Conservation (phyloP, 2,329 filamentous ascomycete species). For the Samsoniella hepiali region DNA sequence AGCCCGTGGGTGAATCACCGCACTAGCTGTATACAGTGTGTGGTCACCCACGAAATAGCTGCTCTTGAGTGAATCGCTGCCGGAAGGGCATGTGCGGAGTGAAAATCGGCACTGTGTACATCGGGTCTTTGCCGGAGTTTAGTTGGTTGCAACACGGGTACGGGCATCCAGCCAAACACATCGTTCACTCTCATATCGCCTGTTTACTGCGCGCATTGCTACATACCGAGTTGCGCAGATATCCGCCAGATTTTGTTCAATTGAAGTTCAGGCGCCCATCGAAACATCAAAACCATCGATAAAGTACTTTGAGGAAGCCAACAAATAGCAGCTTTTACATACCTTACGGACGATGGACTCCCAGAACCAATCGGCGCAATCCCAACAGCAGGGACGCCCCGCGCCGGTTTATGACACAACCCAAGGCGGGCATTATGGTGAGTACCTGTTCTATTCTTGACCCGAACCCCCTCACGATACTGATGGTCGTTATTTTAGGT, state of each 20-base stretch:
- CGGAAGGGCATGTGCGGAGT: neutral
- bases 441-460: conserved; percentile 28
- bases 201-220: conserved; percentile 7
- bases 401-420: conserved; percentile 68
- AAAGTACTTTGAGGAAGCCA: neutral
- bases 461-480: conserved; percentile 11
- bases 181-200: conserved; percentile 8
- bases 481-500: conserved; percentile 35
- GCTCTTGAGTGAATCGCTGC: neutral
- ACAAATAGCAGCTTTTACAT: neutral
- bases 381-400: conserved; percentile 58
- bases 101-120: conserved; percentile 9
- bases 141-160: conserved; percentile 7
- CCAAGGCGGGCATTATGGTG: conserved; percentile 77
- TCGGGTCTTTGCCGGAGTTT: conserved; percentile 13
- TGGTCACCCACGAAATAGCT: neutral
- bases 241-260: neutral
- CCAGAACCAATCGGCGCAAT: conserved; percentile 46
- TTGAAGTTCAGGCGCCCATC: neutral
- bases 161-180: conserved; percentile 13
- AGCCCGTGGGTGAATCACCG: neutral
- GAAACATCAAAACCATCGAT: neutral
- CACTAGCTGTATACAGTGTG: conserved; percentile 11
- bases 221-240: neutral
- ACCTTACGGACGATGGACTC: conserved; percentile 34